Conservation (phyloP, 306 rosid species). For the Begonia masoniana region DNA sequence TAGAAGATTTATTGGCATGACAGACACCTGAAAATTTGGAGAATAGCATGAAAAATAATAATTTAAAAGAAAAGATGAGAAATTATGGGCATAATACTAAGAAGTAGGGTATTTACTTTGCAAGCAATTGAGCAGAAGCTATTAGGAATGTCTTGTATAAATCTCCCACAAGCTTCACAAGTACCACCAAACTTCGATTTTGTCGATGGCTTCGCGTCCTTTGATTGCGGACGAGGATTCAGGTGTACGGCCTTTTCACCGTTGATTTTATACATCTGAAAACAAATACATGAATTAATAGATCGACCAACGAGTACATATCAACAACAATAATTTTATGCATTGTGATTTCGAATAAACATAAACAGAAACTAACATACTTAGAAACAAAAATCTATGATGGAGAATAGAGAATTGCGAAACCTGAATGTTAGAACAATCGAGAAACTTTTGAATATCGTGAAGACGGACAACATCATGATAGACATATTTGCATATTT, state of each 20-base stretch:
- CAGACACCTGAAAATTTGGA: constrained; percentile 11
- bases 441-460: constrained; percentile 59
- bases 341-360: no score
- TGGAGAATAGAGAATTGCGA: neutral
- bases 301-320: constrained; percentile 8
- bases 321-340: no score
- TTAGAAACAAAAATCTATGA: neutral
- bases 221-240: constrained; percentile 64
- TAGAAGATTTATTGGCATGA: constrained; percentile 27
- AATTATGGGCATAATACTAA: neutral
- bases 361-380: no score
- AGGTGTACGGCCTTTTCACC: constrained; percentile 86
- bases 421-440: constrained; percentile 90
- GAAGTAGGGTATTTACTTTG: constrained; percentile 44
- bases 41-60: neutral
- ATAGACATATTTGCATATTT: constrained; percentile 76
- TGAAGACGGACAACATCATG: constrained; percentile 74
- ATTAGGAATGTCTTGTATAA: constrained; percentile 70
- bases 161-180: constrained; percentile 82
- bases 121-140: constrained; percentile 85
- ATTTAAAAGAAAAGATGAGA: no score
- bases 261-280: constrained; percentile 78
- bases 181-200: constrained; percentile 59
- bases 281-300: neutral
- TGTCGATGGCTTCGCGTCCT: constrained; percentile 40